Evolutionary conservation across 2,329 filamentous ascomycete species (phyloP).

Genomic region (Xylariaceae sp.): DNA sequence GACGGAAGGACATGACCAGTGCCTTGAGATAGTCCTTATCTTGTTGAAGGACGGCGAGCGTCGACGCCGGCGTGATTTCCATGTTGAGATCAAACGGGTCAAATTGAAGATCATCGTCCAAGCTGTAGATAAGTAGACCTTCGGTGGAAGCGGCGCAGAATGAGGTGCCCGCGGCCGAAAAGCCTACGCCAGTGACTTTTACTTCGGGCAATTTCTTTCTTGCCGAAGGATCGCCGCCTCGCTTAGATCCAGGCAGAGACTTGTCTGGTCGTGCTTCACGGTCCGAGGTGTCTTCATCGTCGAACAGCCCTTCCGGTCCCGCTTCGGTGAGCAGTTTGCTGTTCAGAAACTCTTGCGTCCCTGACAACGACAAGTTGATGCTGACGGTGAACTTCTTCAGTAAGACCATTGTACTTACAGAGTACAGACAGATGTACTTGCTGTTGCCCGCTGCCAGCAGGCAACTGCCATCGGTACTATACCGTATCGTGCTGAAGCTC

Average conservation of each 20-base stretch:
- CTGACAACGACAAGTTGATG: slow-evolving; percentile 89
- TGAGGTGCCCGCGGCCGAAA: slow-evolving; percentile 78
- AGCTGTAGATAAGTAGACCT: slow-evolving; percentile 84
- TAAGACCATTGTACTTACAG: slow-evolving; percentile 83
- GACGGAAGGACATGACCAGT: slow-evolving; percentile 91
- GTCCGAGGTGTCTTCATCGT: slow-evolving; percentile 84
- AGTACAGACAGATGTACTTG: slow-evolving; percentile 98
- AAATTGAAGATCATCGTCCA: slow-evolving; percentile 78
- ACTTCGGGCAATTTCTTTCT: slow-evolving; percentile 74
- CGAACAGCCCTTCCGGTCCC: slow-evolving; percentile 75
- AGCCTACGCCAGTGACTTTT: slow-evolving; percentile 74
- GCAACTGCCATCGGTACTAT: slow-evolving; percentile 88
- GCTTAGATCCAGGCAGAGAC: slow-evolving; percentile 75
- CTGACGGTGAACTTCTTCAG: slow-evolving; percentile 95
- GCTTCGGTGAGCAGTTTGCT: slow-evolving; percentile 87
- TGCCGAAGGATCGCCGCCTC: slow-evolving; percentile 72
- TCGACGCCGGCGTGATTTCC: slow-evolving; percentile 82
- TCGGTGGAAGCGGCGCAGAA: slow-evolving; percentile 96
- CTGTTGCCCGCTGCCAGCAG: slow-evolving; percentile 88
- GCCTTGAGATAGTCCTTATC: slow-evolving; percentile 84
- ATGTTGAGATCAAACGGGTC: slow-evolving; percentile 96
- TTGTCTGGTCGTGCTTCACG: slow-evolving; percentile 75
- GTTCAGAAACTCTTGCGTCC: slow-evolving; percentile 95
- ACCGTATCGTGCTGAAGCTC: slow-evolving; percentile 77
- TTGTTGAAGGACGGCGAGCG: slow-evolving; percentile 57